Base-by-base conservation (phyloP, 768 basidiomycete species). In the Suillus lakei region DNA sequence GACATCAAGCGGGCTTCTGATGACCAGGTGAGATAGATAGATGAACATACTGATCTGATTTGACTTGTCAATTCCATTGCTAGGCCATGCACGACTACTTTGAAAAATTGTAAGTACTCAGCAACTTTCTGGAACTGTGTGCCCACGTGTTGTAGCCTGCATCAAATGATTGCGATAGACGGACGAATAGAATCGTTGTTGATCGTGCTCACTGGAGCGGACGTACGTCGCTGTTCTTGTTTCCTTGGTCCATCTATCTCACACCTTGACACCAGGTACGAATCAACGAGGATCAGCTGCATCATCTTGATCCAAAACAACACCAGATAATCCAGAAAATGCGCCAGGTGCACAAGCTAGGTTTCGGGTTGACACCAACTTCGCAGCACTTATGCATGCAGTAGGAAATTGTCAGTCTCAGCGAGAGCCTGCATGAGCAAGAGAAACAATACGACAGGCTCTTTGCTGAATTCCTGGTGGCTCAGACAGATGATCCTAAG, bases 1-100 rank as follows among this genome's bases (percentile, higher is more conserved):
- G 53, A 54, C 32, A 54, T 54, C 21, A 54, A 34, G 21, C 53
- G 53, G n/a, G 53, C 53, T 6, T 30, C 53, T 32, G 53, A 54
- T 54, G 53, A 54, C 32, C 12, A 54, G 34, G 53, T 54, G 34
- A 39, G 5, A 2, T 39, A n/a, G 32, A 13, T 10, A 6, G 32
- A 13, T 6, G 21, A 54, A n/a, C 3, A n/a, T n/a, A 54, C 10
- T 32, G 34, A 21, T 34, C 21, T n/a, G 3, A 34, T 18, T 54
- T 54, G 34, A 54, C 34, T 54, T n/a, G 2, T 34, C 12, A 54
- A 32, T 34, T 34, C 32, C 12, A 6, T 54, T 5, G 34, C 10
- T 54, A 54, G 53, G 30, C 53, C 32, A 54, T 34, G 53, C 53
- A 34, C 12, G 21, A n/a, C 12, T 54, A 54, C 12, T 34, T 54